Conservation (phyloP, 1,139 yeast genomes). For the Neolecta irregularis region DNA sequence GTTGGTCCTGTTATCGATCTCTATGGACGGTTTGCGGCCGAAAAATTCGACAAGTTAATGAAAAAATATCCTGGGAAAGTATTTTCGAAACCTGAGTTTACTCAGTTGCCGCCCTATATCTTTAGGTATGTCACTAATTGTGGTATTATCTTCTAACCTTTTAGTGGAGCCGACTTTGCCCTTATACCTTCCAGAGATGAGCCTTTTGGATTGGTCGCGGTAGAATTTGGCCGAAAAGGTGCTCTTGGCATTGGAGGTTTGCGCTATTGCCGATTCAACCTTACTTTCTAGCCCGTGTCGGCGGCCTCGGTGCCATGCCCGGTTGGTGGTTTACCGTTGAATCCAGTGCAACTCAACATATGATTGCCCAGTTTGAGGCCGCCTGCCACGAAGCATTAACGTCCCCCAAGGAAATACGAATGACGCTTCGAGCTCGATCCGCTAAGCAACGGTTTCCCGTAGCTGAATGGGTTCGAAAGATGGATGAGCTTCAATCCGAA, state of each 20-base stretch:
- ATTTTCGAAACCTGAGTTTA: constrained; percentile 12
- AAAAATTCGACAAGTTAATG: constrained; percentile 10
- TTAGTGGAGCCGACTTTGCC: constrained; percentile 13
- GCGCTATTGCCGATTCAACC: too few relatives aligned
- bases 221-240: constrained; percentile 15
- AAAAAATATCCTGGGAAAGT: constrained; percentile 11
- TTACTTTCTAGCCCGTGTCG: too few relatives aligned
- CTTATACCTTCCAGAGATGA: constrained; percentile 14
- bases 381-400: constrained; percentile 12
- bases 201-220: constrained; percentile 14
- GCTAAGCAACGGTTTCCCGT: constrained; percentile 13
- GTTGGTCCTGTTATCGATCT: constrained; percentile 14
- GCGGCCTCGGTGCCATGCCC: constrained; percentile 14
- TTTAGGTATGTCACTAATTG: too few relatives aligned
- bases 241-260: constrained; percentile 14
- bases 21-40: constrained; percentile 14
- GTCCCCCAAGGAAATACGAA: constrained; percentile 10
- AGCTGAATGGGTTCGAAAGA: constrained; percentile 10
- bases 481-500: constrained; percentile 9
- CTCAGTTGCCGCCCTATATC: constrained; percentile 12
- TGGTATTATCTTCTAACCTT: too few relatives aligned
- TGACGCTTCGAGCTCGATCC: constrained; percentile 10
- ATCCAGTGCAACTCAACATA: constrained; percentile 11
- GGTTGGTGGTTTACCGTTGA: constrained; percentile 15
- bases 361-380: constrained; percentile 11